These are phyloP conservation scores for Microdochium bolleyi DNA, from an alignment of 2,329 filamentous ascomycete species.

Conservation along the genomic window DNA sequence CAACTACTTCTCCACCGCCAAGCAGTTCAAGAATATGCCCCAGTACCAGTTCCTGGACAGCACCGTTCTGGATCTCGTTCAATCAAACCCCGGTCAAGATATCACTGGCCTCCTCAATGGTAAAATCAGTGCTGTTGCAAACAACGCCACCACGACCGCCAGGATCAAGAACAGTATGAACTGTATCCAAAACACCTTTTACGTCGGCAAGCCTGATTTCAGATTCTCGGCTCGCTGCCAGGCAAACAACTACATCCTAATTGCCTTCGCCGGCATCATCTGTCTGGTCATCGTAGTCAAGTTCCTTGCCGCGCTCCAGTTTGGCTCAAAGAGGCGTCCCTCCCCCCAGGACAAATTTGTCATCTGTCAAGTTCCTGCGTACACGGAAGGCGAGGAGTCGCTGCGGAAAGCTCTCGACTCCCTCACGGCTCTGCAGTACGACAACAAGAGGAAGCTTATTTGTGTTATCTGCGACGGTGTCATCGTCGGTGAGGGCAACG, in stretches of 20 bases:
- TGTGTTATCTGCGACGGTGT: slow-evolving; percentile 96
- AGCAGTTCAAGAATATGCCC: slow-evolving; percentile 43
- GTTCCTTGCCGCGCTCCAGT: slow-evolving; percentile 87
- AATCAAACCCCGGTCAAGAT: slow-evolving; percentile 71
- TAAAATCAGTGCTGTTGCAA: slow-evolving; percentile 36
- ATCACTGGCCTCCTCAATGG: slow-evolving; percentile 59
- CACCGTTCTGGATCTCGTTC: slow-evolving; percentile 59
- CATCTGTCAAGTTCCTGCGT: slow-evolving; percentile 95
- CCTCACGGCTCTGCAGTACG: slow-evolving; percentile 87
- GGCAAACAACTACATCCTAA: slow-evolving; percentile 83
- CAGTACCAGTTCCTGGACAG: slow-evolving; percentile 66
- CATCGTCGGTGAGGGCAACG: slow-evolving; percentile 92
- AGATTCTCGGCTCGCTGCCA: slow-evolving; percentile 67
- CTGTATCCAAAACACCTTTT: slow-evolving; percentile 80
- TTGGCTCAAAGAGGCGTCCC: slow-evolving; percentile 84
- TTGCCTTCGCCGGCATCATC: slow-evolving; percentile 80
- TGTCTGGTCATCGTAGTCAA: slow-evolving; percentile 75
- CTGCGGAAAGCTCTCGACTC: slow-evolving; percentile 90
- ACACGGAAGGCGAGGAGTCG: slow-evolving; percentile 96
- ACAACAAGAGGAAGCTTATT: slow-evolving; percentile 97
- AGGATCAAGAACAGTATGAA: slow-evolving; percentile 59
- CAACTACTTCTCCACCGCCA: slow-evolving; percentile 77
- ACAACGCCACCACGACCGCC: slow-evolving; percentile 41
- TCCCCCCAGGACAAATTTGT: slow-evolving; percentile 96
- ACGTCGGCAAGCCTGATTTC: slow-evolving; percentile 79